Conservation (phyloP, 495 filamentous ascomycete genomes). For the Penicillium arizonense region DNA sequence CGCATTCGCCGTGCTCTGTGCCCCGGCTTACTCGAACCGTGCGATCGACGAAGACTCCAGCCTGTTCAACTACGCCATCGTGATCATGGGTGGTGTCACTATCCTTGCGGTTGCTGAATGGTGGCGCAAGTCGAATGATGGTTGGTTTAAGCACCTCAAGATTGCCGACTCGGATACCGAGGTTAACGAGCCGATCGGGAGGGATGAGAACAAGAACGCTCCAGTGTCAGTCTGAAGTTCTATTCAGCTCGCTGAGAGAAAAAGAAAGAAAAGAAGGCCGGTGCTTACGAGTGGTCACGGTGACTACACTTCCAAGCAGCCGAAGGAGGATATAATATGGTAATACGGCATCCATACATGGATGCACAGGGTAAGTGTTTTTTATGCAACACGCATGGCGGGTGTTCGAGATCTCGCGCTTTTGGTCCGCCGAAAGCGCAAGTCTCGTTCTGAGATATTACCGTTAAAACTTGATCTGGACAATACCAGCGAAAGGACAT, state of each 20-base stretch:
- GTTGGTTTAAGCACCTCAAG: conserved; percentile 36
- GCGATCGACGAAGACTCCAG: conserved; percentile 25
- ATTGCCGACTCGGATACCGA: conserved; percentile 15
- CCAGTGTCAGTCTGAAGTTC: conserved; percentile 1
- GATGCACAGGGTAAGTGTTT: conserved; percentile 13
- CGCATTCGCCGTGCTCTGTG: conserved; percentile 33
- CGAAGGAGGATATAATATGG: neutral
- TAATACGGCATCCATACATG: neutral
- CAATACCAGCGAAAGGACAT: conserved; percentile 56
- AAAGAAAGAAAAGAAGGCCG: too few relatives aligned
- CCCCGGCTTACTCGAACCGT: conserved; percentile 30
- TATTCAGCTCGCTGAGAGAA: neutral
- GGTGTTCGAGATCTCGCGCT: conserved; percentile 34
- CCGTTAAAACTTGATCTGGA: conserved; percentile 56
- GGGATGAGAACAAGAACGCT: neutral
- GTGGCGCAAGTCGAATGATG: conserved; percentile 33
- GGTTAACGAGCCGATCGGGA: conserved; percentile 4
- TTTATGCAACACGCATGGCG: conserved; percentile 30
- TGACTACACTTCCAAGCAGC: neutral
- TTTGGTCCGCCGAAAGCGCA: conserved; percentile 13
- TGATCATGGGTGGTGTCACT: conserved; percentile 38
- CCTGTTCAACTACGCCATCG: conserved; percentile 36
- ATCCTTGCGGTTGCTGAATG: conserved; percentile 31
- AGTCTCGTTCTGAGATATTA: conserved; percentile 46
- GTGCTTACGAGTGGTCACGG: neutral